Base-by-base conservation (phyloP, 2,329 filamentous ascomycete species). In the Fusarium nurragi region DNA sequence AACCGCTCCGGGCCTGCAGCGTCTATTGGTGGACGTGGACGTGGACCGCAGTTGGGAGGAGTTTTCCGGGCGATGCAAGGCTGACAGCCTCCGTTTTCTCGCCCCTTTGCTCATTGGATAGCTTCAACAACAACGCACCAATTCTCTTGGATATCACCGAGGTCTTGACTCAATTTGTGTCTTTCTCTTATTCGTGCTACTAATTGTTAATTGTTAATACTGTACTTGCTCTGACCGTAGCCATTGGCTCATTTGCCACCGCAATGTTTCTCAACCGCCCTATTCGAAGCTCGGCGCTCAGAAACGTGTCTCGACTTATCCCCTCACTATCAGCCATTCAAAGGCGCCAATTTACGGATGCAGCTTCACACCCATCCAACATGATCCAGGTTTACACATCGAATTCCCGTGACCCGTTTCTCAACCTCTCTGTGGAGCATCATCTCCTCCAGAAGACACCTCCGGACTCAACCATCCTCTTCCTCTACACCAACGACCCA, bases 361-460 rank as follows among this genome's bases (percentile, higher is more conserved):
- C 77, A 16, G 77, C 80, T 22, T 75, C 79, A 2, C 67, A 81
- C 60, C 73, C 80, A n/a, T 72, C 78, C 18, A 81, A 80, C 71
- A 80, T 77, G 64, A 77, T 83, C 16, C 90, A 94, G 67, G 84
- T 94, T 69, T 93, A 93, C 78, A 81, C 88, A 60, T 94, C 91
- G 12, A 80, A 79, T 60, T 90, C 87, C 53, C 80, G 78, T 47
- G 86, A 96, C 73, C 93, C 95, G 6, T 94, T 90, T 76, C 81
- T 96, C 70, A 99, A 99, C 78, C 91, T 99, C 56, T 93, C 94
- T 28, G 90, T 97, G 71, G 95, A 99, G 80, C 93, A 98, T 76
- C 90, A 92, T 76, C 88, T 99, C 26, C 86, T 98, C 9, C 88
- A 92, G 71, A 87, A 88, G 52, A 89, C 90, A 0, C 86, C 89